These are phyloP conservation scores for Favolaschia claudopus DNA, from an alignment of 768 basidiomycete species.

Conservation along the genomic window DNA sequence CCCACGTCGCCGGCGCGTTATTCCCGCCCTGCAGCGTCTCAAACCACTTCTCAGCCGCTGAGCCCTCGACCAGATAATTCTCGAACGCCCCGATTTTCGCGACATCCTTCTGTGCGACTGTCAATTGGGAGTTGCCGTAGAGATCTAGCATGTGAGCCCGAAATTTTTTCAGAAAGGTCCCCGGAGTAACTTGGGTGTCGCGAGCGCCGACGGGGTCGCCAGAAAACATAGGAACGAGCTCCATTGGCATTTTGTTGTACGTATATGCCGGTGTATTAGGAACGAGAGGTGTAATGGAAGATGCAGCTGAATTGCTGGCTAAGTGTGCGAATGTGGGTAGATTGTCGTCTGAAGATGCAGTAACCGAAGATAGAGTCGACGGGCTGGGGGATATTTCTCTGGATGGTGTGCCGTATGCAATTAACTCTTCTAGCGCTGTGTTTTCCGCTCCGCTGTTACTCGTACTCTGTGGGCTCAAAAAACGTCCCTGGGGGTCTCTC, in stretches of 20 bases:
- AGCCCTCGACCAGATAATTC: conserved; percentile 12
- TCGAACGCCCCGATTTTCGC: neutral
- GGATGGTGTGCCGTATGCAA: no score
- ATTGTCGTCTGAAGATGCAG: no score
- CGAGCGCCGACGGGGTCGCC: neutral
- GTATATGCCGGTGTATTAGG: neutral
- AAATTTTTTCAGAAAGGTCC: conserved; percentile 12
- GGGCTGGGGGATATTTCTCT: no score
- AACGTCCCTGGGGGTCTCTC: neutral
- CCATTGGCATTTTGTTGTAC: neutral
- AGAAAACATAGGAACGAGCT: conserved; percentile 14
- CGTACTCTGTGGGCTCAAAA: no score
- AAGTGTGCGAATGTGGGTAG: neutral
- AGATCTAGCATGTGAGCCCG: conserved; percentile 15
- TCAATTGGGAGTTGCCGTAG: no score
- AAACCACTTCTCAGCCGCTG: conserved; percentile 15
- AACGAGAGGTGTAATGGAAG: neutral
- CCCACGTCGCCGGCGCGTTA: neutral
- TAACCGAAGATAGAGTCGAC: no score
- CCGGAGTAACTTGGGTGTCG: neutral
- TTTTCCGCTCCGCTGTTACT: neutral
- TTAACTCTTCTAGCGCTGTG: no score
- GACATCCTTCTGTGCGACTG: neutral
- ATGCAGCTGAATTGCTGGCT: neutral
- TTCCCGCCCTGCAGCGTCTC: neutral